Evolutionary conservation across 495 filamentous ascomycete genomes (phyloP).

Genomic region (Penicillium daleae): DNA sequence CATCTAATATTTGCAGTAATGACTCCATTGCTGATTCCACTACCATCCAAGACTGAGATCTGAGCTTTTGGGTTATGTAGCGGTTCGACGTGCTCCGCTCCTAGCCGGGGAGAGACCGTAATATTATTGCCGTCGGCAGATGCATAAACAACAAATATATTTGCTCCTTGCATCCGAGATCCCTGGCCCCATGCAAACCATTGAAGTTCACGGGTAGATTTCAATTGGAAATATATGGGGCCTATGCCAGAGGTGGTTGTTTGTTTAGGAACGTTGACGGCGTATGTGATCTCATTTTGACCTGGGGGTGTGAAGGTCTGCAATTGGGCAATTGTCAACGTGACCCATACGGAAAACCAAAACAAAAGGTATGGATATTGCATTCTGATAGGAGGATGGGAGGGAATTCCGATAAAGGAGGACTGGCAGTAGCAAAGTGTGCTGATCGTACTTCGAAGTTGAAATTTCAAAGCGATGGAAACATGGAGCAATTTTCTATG

Average conservation of each 20-base stretch:
- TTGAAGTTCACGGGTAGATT: conserved; percentile 56
- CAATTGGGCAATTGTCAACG: conserved; percentile 28
- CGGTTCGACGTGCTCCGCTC: conserved; percentile 57
- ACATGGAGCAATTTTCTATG: no score
- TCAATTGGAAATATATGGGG: conserved; percentile 66
- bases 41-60: conserved; percentile 62
- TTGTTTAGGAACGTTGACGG: conserved; percentile 36
- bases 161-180: conserved; percentile 60
- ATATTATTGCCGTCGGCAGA: conserved; percentile 54
- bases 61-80: conserved; percentile 49
- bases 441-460: no score
- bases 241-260: conserved; percentile 31
- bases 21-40: conserved; percentile 52
- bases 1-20: conserved; percentile 69
- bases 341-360: no score
- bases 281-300: conserved; percentile 33
- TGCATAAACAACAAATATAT: conserved; percentile 71
- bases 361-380: no score
- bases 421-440: no score
- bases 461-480: no score
- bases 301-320: conserved; percentile 30
- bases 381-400: no score
- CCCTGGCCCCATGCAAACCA: conserved; percentile 74
- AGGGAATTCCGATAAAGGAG: no score
- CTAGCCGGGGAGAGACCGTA: conserved; percentile 65